These are phyloP conservation scores for Ogataea kodamae DNA, from an alignment of 805 yeast genomes.

Conservation along the genomic window DNA sequence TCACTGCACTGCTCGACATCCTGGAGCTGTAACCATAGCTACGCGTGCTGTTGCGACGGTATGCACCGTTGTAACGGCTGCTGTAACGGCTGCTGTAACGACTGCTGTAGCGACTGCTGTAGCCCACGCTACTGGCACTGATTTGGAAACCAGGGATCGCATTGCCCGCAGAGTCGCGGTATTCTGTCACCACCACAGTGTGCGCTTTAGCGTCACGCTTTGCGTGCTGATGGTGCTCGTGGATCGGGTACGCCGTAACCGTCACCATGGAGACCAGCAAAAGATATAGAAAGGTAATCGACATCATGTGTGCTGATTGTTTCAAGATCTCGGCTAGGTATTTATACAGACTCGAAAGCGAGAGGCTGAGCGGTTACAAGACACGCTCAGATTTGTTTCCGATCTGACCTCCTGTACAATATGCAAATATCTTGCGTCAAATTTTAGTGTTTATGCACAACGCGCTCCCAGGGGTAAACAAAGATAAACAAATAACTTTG, in stretches of 20 bases:
- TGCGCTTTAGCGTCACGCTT: constrained; percentile 42
- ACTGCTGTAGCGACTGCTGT: too few relatives aligned
- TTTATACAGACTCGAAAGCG: too few relatives aligned
- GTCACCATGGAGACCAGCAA: constrained; percentile 15
- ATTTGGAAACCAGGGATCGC: constrained; percentile 8
- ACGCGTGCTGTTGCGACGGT: neutral
- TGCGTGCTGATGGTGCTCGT: constrained; percentile 49
- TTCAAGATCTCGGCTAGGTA: too few relatives aligned
- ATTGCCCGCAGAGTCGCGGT: constrained; percentile 14
- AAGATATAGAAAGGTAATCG: constrained; percentile 9
- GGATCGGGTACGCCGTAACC: constrained; percentile 26
- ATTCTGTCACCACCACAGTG: constrained; percentile 28
- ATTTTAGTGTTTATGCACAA: too few relatives aligned
- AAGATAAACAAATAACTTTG: too few relatives aligned
- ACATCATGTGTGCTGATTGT: too few relatives aligned
- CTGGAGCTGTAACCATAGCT: constrained; percentile 1
- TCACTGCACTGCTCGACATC: constrained; percentile 1
- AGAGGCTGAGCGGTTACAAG: too few relatives aligned
- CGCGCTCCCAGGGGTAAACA: too few relatives aligned
- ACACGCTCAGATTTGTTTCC: too few relatives aligned
- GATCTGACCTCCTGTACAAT: too few relatives aligned
- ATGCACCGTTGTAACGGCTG: neutral
- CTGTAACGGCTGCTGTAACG: neutral
- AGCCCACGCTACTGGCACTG: constrained; percentile 1
- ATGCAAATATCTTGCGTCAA: too few relatives aligned